Evolutionary conservation across 495 filamentous ascomycete species (phyloP), one percentile per base, ranked within the genome.

Genomic region (Durotheca rogersii): DNA sequence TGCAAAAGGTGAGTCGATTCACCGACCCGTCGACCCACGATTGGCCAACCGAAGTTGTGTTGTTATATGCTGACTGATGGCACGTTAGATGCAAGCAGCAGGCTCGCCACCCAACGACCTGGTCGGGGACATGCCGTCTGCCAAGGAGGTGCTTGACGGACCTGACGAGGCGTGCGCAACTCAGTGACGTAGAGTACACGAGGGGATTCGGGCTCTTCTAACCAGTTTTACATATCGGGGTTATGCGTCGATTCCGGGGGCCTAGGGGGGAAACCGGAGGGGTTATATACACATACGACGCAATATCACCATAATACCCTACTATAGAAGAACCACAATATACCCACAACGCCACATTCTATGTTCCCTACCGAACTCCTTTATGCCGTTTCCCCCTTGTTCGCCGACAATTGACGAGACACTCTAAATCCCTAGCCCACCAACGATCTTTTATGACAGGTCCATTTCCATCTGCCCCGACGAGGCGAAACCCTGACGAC

Each of bases 21-120:
- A 27, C 21, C 17, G 29, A 12, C n/a, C n/a, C n/a, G n/a, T 42
- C 31, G 11, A 16, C 15, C 31, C n/a, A 10, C 31, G 9, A 20
- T 10, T 53, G n/a, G 51, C 48, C 16, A 27, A 51, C 15, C 7
- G 7, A 14, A 27, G 20, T 10, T 18, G 27, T 29, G 47, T 58
- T 42, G 49, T 32, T 21, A 51, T 29, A 14, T 53, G 42, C 51
- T 70, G 41, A 66, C 48, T 50, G 4, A 41, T 18, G 3, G n/a
- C n/a, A n/a, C 9, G 33, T n/a, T 36, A 70, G 93, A 97, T 98
- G 92, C 93, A 97, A 92, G 83, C 85, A 41, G 84, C 86, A 14
- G 93, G 93, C 3, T 89, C 86, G 31, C 93, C 92, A 6, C 93
- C 93, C 1, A 77, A 85, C 16, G 93, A 96, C 67, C 75, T 98